A percentile compares a stretch with the other conserved stretches of the same genome.
Conservation (phyloP, 176 grass and related monocot species). For the Cenchrus fungigraminus region DNA sequence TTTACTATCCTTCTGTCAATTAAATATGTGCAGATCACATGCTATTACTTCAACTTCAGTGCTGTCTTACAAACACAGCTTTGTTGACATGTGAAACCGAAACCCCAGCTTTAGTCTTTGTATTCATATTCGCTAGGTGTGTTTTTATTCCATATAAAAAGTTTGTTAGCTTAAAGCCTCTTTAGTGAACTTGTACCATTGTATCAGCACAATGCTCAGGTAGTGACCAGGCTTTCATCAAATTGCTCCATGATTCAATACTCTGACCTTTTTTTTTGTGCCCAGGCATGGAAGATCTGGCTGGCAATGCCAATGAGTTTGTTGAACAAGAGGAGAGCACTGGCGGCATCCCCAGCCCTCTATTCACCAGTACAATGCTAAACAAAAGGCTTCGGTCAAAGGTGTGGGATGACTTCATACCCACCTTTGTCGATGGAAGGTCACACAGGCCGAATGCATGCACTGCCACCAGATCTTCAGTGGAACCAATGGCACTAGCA, state of each 20-base stretch:
- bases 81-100: neutral
- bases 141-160: too few relatives aligned
- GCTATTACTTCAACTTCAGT: neutral
- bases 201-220: neutral
- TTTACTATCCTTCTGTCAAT: neutral
- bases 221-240: neutral
- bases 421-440: neutral
- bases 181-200: neutral
- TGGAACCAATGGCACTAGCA: constrained; percentile 34
- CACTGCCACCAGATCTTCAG: constrained; percentile 6
- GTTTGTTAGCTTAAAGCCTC: too few relatives aligned
- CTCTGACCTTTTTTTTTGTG: neutral
- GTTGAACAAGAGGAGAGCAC: neutral
- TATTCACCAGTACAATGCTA: neutral
- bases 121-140: neutral
- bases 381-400: constrained; percentile 18
- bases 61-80: neutral
- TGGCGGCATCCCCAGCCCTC: neutral
- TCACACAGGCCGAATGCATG: neutral
- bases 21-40: neutral
- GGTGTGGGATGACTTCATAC: constrained; percentile 26
- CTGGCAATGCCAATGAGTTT: neutral
- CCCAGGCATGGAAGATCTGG: constrained; percentile 23
- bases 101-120: neutral
- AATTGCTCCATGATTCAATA: neutral